Evolutionary conservation across 2,329 filamentous ascomycete species (phyloP), one percentile per base, ranked within the genome.

Genomic region (Atkinsonella texensis): DNA sequence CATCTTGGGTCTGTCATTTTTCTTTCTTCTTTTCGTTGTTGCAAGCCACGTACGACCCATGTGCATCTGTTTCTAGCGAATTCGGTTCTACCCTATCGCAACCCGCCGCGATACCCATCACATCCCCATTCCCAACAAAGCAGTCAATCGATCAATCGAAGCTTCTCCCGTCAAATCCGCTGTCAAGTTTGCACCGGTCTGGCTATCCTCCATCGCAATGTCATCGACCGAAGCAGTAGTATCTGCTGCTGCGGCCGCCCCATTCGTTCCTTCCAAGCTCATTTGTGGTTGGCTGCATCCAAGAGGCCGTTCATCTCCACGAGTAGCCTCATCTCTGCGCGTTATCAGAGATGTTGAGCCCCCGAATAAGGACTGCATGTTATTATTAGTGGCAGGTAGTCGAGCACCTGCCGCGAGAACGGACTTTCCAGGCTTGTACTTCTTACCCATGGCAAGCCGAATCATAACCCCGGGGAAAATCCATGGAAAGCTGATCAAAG

Each of bases 401-500:
- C 53, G 51, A 35, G 50, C 53, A 40, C 56, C 54, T 17, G 52
- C 57, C 9, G 48, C 57, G 4, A 58, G 40, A 2, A 52, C 33
- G 3, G 55, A 55, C 12, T 56, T 55, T 35, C 56, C 58, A 10
- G 58, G 58, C 28, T 59, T 56, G 45, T 60, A 59, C n/a, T 50
- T 54, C 15, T 55, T 56, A 2, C 62, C 59, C n/a, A 57, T 56
- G 4, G 60, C 65, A 32, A 70, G 59, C 13, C 64, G 61, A 39
- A 64, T 61, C 58, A 70, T 56, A 31, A 89, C 78, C 44, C 77
- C 75, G 12, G 82, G 75, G 56, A 97, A 95, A 2, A 97, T 72
- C 93, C 93, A 98, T 0, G 93, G 91, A 59, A 96, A 97, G 53
- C 85, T 93, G 59, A 96, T 93, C 9, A 97, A 71, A 0, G 93